Evolutionary conservation across 2,329 filamentous ascomycete genomes (phyloP), one percentile per base, ranked within the genome.

Genomic region (Pseudocercospora vitis): DNA sequence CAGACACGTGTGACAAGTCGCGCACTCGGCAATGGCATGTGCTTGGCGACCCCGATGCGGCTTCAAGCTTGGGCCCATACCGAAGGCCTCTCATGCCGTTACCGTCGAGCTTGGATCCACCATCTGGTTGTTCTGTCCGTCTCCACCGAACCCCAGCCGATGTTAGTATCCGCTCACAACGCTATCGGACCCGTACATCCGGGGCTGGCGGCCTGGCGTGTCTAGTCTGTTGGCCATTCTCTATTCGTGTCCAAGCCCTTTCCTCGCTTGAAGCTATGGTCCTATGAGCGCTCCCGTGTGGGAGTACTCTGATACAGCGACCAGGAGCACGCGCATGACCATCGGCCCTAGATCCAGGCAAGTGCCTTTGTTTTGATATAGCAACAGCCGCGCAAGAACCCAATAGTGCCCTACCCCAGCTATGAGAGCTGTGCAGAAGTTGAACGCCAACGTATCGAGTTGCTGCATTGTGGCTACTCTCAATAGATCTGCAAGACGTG

Each of bases 401-500:
- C 14, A 18, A 26, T 18, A 9, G 42, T 29, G 26, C 23, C 42
- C 11, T 23, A 24, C 29, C 42, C 42, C 42, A 45, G 42, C 16
- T 45, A 11, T 26, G 42, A 31, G 42, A 28, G 42, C 24, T 24
- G 19, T 45, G 42, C 23, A 45, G 42, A 45, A 28, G 24, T 31
- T 28, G 23, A 14, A 19, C 46, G 28, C 46, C 21, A 33, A 23
- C 29, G 46, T 35, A 12, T 35, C 46, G 29, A 48, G 24, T 26
- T 48, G 26, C 35, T 35, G 46, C 31, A 48, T 48, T 31, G 46
- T 37, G 18, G 46, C 46, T 48, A 21, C 31, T 24, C 19, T 29
- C n/a, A 31, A 35, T 16, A 48, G 29, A 48, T 48, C 18, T 23
- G 29, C 18, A 35, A 37, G 46, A 48, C 42, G 7, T 14, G 29